Conservation (phyloP, 352 stramenopile genomes). For the Saprolegnia diclina region DNA sequence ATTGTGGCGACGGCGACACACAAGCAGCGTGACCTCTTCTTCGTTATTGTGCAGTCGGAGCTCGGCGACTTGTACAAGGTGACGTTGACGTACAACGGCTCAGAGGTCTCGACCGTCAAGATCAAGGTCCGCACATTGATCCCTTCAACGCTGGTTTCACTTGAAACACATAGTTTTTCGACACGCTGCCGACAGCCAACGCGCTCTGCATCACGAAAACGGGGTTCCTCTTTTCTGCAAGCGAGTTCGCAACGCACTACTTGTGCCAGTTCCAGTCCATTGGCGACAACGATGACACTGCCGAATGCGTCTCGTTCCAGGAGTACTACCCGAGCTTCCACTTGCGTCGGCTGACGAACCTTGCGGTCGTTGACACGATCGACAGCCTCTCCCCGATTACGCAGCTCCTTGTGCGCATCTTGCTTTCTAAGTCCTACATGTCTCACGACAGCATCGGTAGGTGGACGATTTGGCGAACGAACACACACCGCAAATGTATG, state of each 20-base stretch:
- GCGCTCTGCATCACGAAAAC: slow-evolving; percentile 97
- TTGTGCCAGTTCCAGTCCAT: slow-evolving; percentile 98
- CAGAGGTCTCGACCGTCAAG: slow-evolving; percentile 78
- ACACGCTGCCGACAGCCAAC: slow-evolving; percentile 93
- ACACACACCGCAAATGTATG: slow-evolving; percentile 95
- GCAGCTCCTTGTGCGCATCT: slow-evolving; percentile 64
- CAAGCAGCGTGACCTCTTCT: slow-evolving; percentile 94
- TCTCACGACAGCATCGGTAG: not conserved
- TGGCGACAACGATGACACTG: slow-evolving; percentile 86
- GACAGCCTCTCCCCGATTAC: slow-evolving; percentile 91
- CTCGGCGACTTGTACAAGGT: slow-evolving; percentile 99
- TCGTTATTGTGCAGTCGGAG: slow-evolving; percentile 97
- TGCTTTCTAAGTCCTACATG: not conserved
- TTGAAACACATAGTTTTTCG: slow-evolving; percentile 79
- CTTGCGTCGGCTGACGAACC: slow-evolving; percentile 84
- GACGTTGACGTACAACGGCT: slow-evolving; percentile 84
- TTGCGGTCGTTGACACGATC: slow-evolving; percentile 73
- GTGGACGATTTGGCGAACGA: slow-evolving; percentile 94
- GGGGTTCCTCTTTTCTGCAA: slow-evolving; percentile 94
- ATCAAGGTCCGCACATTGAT: slow-evolving; percentile 38
- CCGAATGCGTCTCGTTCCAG: slow-evolving; percentile 42
- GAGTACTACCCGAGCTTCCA: slow-evolving; percentile 61
- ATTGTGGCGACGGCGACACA: slow-evolving; percentile 92
- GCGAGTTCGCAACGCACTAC: slow-evolving; percentile 97
- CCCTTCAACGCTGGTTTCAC: slow-evolving; percentile 11